Evolutionary conservation across 768 basidiomycete genomes (phyloP), one percentile per base, ranked within the genome.

Genomic region (Tulasnella sp.): DNA sequence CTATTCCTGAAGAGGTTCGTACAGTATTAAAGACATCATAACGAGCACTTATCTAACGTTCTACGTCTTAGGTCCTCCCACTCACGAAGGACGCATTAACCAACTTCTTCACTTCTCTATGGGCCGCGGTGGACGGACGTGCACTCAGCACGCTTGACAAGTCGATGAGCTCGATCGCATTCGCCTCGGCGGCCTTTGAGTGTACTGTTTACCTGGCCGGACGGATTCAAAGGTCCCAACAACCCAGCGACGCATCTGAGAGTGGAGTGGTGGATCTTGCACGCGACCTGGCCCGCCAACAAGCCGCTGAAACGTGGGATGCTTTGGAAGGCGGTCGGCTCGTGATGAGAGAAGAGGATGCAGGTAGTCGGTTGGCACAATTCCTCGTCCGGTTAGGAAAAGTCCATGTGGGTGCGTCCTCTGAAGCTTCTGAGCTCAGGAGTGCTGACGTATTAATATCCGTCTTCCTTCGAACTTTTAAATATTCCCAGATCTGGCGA

Each of bases 61-160:
- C 72, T n/a, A 40, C 37, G 58, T 9, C 52, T 7, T 79, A 79
- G 77, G 71, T 85, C 29, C 81, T 84, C 34, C 82, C 84, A 0
- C 77, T 82, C 0, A 80, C 81, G 0, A 29, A 78, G 1, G 37
- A 81, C 29, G 82, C 84, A 81, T 71, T 91, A 2, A 79, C 84
- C 2, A 85, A 86, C 37, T 83, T 97, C 58, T 92, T 94, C 81
- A 83, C 85, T 0, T 88, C 93, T 0, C 90, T 98, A 80, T 97
- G 96, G 94, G 87, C 89, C 19, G 94, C 93, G 0, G 82, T 93
- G 0, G 90, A 92, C 72, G 88, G 88, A 7, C 87, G 89, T 31
- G 89, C 91, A 0, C 85, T 93, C 5, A 88, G 86, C 42, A 85
- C 89, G 0, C 85, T 91, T 67, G 69, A 68, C 34, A 7, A 80